Evolutionary conservation across 371 early-diverging fungal genomes (phyloP).

Genomic region (Lichtheimia ornata): DNA sequence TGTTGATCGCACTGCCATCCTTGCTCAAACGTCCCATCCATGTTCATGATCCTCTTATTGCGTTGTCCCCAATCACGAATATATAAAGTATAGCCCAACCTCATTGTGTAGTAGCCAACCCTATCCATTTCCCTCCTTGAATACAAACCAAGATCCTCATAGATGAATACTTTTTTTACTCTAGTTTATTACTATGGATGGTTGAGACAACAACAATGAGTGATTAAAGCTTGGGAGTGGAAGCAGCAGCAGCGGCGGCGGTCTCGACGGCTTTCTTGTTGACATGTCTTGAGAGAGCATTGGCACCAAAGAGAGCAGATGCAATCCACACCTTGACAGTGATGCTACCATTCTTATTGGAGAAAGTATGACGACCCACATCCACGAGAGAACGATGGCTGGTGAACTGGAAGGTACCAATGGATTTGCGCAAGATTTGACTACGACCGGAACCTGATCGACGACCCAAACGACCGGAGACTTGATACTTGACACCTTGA

Average conservation of each 20-base stretch:
- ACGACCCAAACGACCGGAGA: constrained; percentile 52
- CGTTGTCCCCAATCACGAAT: too few relatives aligned
- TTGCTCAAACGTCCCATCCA: too few relatives aligned
- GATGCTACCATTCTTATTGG: constrained; percentile 54
- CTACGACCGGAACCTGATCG: constrained; percentile 49
- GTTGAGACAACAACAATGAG: background rate
- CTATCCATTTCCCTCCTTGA: too few relatives aligned
- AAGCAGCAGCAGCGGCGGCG: constrained; percentile 1
- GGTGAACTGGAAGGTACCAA: constrained; percentile 56
- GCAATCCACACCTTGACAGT: constrained; percentile 59
- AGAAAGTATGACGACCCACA: constrained; percentile 54
- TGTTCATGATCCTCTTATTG: too few relatives aligned
- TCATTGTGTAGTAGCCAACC: too few relatives aligned
- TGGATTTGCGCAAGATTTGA: constrained; percentile 43
- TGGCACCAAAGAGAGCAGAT: constrained; percentile 51
- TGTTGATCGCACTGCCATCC: too few relatives aligned
- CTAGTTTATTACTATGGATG: too few relatives aligned
- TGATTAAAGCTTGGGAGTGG: constrained; percentile 2
- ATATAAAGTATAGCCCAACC: too few relatives aligned
- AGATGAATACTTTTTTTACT: too few relatives aligned
- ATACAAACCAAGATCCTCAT: too few relatives aligned
- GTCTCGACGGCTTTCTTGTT: constrained; percentile 35
- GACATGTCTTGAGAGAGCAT: constrained; percentile 38
- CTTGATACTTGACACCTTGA: constrained; percentile 55
- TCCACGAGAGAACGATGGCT: constrained; percentile 50